phyloP scores from a whole-genome alignment of 257 asterid species.

The Jacaranda mimosifolia region DNA sequence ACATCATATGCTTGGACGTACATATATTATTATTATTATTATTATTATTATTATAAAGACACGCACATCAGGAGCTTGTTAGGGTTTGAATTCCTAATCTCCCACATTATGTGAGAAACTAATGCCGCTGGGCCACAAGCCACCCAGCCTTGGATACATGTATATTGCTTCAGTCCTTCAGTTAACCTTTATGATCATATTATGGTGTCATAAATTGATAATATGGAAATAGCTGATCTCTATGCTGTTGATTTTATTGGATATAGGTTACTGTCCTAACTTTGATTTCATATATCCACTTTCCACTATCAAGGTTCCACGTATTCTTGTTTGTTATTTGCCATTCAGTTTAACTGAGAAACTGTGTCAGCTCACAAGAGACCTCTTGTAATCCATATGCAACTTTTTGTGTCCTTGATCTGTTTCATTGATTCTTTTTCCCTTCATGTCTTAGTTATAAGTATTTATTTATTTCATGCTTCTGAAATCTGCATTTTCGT shows the following conservation, averaged over 20 bases:
- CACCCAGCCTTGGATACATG: neutral
- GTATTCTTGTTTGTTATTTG: neutral
- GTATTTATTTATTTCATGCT: neutral
- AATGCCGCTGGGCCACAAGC: too few species aligned
- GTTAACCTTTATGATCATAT: neutral
- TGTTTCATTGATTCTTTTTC: neutral
- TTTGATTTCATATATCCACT: slow-evolving; percentile 2
- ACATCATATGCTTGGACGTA: slow-evolving; percentile 8
- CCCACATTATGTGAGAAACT: too few species aligned
- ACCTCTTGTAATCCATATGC: neutral
- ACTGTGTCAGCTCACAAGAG: slow-evolving; percentile 1
- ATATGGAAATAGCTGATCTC: neutral
- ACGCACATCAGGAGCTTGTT: too few species aligned
- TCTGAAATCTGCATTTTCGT: slow-evolving; percentile 13
- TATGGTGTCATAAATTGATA: neutral
- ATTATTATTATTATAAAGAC: too few species aligned
- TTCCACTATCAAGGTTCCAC: neutral
- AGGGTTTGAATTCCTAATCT: too few species aligned
- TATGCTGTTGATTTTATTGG: slow-evolving; percentile 2
- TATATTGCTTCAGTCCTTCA: neutral
- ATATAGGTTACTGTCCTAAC: neutral
- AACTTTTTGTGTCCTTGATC: neutral
- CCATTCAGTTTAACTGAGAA: slow-evolving; percentile 23
- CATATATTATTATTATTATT: too few species aligned
- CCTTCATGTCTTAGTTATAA: neutral